Base-by-base conservation (phyloP, 2,329 filamentous ascomycete genomes). In the Microcyclosporella mali region DNA sequence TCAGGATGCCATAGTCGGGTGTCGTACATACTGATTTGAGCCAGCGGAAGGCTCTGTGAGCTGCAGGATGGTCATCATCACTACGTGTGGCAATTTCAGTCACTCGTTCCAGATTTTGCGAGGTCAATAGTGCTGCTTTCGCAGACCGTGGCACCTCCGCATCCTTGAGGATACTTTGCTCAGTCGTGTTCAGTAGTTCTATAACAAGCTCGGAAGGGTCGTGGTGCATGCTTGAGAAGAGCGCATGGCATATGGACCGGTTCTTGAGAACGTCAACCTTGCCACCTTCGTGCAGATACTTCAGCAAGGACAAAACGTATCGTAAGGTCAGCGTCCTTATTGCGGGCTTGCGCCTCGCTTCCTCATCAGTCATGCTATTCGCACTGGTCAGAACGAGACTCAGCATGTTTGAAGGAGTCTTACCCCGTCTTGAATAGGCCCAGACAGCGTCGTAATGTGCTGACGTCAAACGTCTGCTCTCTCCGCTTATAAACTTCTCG, bases 251-350 rank as follows among this genome's bases (percentile, higher is more conserved):
- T 14, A 88, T 68, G 49, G 84, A 70, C 50, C 78, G 77, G 58
- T 94, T 86, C 28, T 81, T 83, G 28, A 98, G 69, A 4, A 98
- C 75, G 56, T 95, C 89, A 47, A 75, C 81, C 65, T 94, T 94
- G 11, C 83, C 82, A 47, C 84, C 79, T 4, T 81, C 72, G 49
- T 85, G 81, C 43, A 95, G 76, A 55, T 87, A 85, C 57, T 81
- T 86, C 49, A 98, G 70, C 50, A 87, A 82, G 17, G 83, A 80
- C 46, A 95, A 68, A 27, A 95, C 70, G 62, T 95, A 89, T 31
- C 84, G 79, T 41, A 94, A 75, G 7, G 89, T 85, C 58, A 89
- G 88, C 2, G 86, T 87, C 40, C 92, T 77, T 14, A 95, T 76
- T 6, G 88, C 89, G 2, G 88, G 85, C 56, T 81, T 84, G 48